phyloP scores from a whole-genome alignment of 208 protist genomes.

The Leishmania turanica region DNA sequence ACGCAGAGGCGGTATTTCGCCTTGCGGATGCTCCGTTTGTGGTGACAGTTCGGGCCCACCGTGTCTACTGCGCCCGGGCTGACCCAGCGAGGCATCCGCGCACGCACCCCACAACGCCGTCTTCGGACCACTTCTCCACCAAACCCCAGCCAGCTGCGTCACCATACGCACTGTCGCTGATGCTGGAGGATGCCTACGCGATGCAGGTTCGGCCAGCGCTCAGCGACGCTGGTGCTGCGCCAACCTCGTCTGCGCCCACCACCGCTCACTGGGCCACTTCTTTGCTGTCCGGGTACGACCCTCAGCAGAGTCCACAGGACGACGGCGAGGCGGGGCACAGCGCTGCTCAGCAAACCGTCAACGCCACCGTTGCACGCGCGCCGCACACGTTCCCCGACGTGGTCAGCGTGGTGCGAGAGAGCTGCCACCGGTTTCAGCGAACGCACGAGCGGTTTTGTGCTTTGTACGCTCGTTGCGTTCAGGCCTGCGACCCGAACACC shows the following conservation, averaged over 20 bases:
- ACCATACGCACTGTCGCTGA: constrained; percentile 31
- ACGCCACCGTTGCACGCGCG: neutral
- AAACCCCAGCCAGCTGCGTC: constrained; percentile 22
- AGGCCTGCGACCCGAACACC: neutral
- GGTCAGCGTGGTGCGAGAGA: constrained; percentile 47
- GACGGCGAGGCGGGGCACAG: neutral
- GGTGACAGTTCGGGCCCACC: constrained; percentile 64
- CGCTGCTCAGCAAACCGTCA: neutral
- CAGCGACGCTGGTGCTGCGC: neutral
- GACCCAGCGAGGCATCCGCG: constrained; percentile 10
- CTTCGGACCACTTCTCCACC: neutral
- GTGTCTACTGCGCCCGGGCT: constrained; percentile 47
- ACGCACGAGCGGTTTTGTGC: constrained; percentile 28
- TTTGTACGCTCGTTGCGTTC: constrained; percentile 14
- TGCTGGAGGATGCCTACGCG: constrained; percentile 58
- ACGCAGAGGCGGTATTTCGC: constrained; percentile 13
- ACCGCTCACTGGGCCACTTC: constrained; percentile 18
- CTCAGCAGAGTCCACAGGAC: neutral
- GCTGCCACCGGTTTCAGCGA: constrained; percentile 51
- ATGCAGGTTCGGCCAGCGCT: constrained; percentile 4
- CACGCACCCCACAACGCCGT: neutral
- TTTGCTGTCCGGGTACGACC: constrained; percentile 8
- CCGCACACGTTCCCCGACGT: constrained; percentile 43
- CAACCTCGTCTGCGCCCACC: neutral
- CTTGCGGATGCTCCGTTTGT: constrained; percentile 8